A percentile compares a stretch with the other conserved stretches of the same genome.
These are phyloP conservation scores for Angomonas desouzai DNA, from an alignment of 208 protist genomes.

Conservation along the genomic window DNA sequence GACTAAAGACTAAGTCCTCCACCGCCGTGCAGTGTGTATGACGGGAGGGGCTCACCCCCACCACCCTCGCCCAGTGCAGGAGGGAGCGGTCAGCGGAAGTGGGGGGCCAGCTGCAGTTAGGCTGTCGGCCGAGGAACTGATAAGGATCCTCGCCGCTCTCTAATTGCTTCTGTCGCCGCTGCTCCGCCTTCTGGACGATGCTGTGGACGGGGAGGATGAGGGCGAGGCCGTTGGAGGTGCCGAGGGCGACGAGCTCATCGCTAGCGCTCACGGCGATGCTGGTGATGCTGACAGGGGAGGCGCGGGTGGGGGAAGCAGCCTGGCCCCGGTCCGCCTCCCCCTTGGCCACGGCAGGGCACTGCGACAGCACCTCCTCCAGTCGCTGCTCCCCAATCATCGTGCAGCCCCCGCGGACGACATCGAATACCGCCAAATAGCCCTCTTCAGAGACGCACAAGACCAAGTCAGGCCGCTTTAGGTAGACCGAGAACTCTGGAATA, in stretches of 20 bases:
- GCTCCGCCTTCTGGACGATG: slow-evolving; percentile 20
- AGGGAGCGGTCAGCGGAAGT: slow-evolving; percentile 3
- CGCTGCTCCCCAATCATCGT: slow-evolving; percentile 32
- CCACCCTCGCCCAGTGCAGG: slow-evolving; percentile 26
- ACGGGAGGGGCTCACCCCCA: slow-evolving; percentile 40
- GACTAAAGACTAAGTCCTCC: slow-evolving; percentile 62
- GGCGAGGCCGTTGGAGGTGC: slow-evolving; percentile 49
- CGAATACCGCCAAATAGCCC: slow-evolving; percentile 58
- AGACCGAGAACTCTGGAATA: slow-evolving; percentile 60
- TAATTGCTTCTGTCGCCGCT: slow-evolving; percentile 14
- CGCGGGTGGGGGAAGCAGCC: not conserved
- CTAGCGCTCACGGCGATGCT: slow-evolving; percentile 51
- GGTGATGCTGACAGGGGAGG: slow-evolving; percentile 41
- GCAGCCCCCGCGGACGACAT: slow-evolving; percentile 35
- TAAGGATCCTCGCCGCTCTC: slow-evolving; percentile 35
- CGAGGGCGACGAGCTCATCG: slow-evolving; percentile 75
- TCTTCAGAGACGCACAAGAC: slow-evolving; percentile 63
- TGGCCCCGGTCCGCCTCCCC: not conserved
- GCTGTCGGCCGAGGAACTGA: not conserved
- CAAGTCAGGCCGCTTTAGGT: slow-evolving; percentile 41
- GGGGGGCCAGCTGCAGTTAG: slow-evolving; percentile 6
- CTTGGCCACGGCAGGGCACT: not conserved
- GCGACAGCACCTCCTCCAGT: slow-evolving; percentile 11
- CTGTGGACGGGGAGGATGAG: slow-evolving; percentile 45
- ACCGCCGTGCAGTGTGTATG: slow-evolving; percentile 29